Evolutionary conservation across 2,329 filamentous ascomycete species (phyloP), one percentile per base, ranked within the genome.

Genomic region (Hortaea werneckii): DNA sequence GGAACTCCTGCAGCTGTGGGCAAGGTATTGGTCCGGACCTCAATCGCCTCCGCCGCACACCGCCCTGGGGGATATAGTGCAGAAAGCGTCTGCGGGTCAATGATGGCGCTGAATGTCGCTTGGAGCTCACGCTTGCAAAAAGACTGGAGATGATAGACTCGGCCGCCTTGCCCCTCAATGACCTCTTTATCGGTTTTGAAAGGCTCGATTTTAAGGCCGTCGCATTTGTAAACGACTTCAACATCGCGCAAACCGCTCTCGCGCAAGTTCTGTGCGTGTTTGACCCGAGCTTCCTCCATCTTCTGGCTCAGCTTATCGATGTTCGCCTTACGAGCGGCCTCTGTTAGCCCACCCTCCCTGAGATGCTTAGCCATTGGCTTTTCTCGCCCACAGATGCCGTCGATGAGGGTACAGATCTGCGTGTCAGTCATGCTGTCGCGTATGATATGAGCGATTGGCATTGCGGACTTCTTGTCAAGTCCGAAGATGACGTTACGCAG

Each of bases 21-120:
- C 29, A 40, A 30, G 10, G 45, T 48, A 38, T 48, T 48, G 42
- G 42, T 44, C 27, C 38, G 42, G 42, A 48, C 41, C 9, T n/a
- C 27, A 42, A 48, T 38, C 8, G 13, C 26, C 26, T 20, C 11
- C 7, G 26, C 12, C 12, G 28, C 20, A 28, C 38, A 43, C 7
- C 29, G 29, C 35, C 28, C 35, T 7, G 11, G 13, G 3, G 41
- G 35, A 27, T 35, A 45, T 1, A 48, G 28, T 7, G 6, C 8
- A 10, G 45, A 38, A 12, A 48, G 46, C 4, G 37, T 20, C 9
- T 29, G 13, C 3, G 37, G 37, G 27, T 37, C 8, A 27, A 48
- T 41, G 38, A 48, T 28, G 20, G 42, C 35, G 39, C 46, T 48
- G 12, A 42, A 26, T 11, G 43, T 35, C 46, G 42, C 45, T 28